phyloP scores from a whole-genome alignment of 2,329 filamentous ascomycete species.

The Fragosphaeria purpurea region DNA sequence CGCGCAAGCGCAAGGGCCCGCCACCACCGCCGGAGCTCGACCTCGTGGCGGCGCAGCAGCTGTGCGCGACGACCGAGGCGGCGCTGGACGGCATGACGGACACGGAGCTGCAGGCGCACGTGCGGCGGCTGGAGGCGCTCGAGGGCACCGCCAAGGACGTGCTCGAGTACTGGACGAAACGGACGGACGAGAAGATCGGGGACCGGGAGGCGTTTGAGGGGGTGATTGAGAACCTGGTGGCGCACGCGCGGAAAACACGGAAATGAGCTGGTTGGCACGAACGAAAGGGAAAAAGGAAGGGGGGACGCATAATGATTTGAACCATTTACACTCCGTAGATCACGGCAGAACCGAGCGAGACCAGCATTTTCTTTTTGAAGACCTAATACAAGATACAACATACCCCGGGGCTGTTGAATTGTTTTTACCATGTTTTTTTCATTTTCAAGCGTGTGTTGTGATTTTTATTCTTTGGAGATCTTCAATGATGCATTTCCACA shows the following conservation, averaged over 20 bases:
- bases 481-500: too few relatives aligned
- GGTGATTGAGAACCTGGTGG: conserved; percentile 93
- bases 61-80: conserved; percentile 77
- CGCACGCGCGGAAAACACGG: conserved; percentile 75
- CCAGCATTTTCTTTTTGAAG: too few relatives aligned
- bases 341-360: too few relatives aligned
- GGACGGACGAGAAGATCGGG: conserved; percentile 74
- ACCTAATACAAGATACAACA: too few relatives aligned
- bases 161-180: conserved; percentile 79
- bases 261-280: conserved; percentile 37
- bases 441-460: too few relatives aligned
- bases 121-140: conserved; percentile 57
- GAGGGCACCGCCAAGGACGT: conserved; percentile 64
- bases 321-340: too few relatives aligned
- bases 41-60: conserved; percentile 62
- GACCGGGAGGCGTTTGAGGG: conserved; percentile 93
- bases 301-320: background rate
- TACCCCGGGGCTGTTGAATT: too few relatives aligned
- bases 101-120: conserved; percentile 62
- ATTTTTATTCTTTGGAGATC: too few relatives aligned
- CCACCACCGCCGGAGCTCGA: conserved; percentile 67
- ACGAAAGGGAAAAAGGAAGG: background rate
- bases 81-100: conserved; percentile 72
- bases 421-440: too few relatives aligned
- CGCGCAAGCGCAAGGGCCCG: conserved; percentile 44